A percentile compares a stretch with the other conserved stretches of the same genome.
These are phyloP conservation scores for Ceratobasidium sp. DNA, from an alignment of 1,284 basidiomycete genomes.

Conservation along the genomic window DNA sequence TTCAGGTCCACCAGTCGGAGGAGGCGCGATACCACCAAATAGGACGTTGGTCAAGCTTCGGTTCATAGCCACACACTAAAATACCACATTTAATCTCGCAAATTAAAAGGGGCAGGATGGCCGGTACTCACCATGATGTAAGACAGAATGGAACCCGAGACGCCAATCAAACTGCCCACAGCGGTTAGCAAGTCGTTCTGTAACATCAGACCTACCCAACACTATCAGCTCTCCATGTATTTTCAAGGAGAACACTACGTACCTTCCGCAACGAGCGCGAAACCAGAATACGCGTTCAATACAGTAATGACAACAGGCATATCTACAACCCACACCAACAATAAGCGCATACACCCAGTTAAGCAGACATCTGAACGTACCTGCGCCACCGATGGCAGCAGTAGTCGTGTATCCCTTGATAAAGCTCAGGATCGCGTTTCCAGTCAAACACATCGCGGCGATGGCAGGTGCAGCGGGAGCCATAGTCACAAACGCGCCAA, in stretches of 20 bases:
- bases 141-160: conserved; percentile 76
- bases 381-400: conserved; percentile 86
- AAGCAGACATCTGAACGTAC: conserved; percentile 55
- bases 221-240: background rate
- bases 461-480: conserved; percentile 74
- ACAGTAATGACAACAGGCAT: conserved; percentile 87
- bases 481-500: conserved; percentile 78
- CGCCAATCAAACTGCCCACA: conserved; percentile 81
- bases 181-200: conserved; percentile 84
- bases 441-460: conserved; percentile 78
- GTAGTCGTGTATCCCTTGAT: conserved; percentile 85
- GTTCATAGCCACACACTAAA: conserved; percentile 88
- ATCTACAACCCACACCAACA: conserved; percentile 37
- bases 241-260: conserved; percentile 26
- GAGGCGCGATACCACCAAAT: conserved; percentile 78
- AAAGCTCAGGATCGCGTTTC: conserved; percentile 78
- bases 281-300: conserved; percentile 88
- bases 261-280: conserved; percentile 91
- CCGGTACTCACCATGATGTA: conserved; percentile 79
- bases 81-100: conserved; percentile 45
- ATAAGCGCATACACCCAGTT: conserved; percentile 27
- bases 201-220: conserved; percentile 76
- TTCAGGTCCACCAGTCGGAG: conserved; percentile 63
- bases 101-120: conserved; percentile 18
- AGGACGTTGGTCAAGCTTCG: conserved; percentile 79